Evolutionary conservation across 2,329 filamentous ascomycete species (phyloP).

Genomic region (Fusarium virguliforme): DNA sequence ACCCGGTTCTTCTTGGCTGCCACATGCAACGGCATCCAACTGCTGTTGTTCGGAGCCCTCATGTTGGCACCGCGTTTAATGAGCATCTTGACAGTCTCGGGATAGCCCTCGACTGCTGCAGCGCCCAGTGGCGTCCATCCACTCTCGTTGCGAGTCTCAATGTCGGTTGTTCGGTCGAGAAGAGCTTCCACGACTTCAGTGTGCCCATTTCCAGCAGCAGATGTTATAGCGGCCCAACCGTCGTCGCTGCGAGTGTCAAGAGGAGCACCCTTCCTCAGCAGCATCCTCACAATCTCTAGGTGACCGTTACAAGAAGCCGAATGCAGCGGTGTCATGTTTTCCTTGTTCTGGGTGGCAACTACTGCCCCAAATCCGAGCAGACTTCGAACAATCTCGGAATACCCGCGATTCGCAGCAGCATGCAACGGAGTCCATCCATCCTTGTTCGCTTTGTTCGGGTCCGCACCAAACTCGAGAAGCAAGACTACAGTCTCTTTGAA

Average conservation of each 20-base stretch:
- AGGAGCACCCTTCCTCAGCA: conserved; percentile 10
- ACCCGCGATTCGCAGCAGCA: conserved; percentile 9
- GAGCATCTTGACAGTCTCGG: conserved; percentile 11
- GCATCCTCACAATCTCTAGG: conserved; percentile 4
- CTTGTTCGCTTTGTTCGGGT: conserved; percentile 15
- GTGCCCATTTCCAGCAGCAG: conserved; percentile 7
- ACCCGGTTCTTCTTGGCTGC: conserved; percentile 3
- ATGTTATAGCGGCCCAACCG: conserved; percentile 6
- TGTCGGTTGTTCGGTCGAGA: conserved; percentile 1
- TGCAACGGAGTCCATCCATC: conserved; percentile 12
- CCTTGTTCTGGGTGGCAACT: not conserved
- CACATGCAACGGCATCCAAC: conserved; percentile 3
- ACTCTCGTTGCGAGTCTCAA: conserved; percentile 5
- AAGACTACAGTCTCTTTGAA: conserved; percentile 3
- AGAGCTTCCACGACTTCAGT: conserved; percentile 8
- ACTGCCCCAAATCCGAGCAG: conserved; percentile 7
- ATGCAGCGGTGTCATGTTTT: conserved; percentile 6
- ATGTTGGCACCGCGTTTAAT: conserved; percentile 8
- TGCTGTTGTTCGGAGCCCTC: not conserved
- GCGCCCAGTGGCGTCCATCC: conserved; percentile 3
- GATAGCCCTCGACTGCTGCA: conserved; percentile 7
- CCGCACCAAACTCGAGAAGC: not conserved
- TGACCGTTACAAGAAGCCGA: conserved; percentile 6
- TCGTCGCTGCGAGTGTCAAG: not conserved
- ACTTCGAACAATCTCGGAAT: conserved; percentile 6